Evolutionary conservation across 176 grass and related monocot genomes (phyloP).

Genomic region (Eragrostis nindensis): DNA sequence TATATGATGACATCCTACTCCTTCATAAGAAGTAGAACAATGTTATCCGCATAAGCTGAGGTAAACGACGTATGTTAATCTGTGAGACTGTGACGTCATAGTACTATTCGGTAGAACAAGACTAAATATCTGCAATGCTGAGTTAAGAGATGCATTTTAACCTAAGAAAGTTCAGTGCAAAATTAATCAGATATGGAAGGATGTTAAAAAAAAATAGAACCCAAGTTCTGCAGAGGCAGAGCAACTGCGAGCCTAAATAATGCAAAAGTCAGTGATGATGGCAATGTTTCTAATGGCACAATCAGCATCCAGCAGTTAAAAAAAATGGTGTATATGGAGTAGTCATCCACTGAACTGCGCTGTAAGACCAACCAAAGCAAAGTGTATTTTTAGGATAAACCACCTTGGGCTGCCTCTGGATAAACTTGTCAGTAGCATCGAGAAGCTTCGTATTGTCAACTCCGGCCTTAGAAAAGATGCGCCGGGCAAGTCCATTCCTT

Average conservation of each 20-base stretch:
- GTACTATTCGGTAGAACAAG: background rate
- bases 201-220: background rate
- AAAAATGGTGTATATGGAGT: background rate
- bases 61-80: background rate
- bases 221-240: background rate
- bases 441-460: conserved; percentile 94
- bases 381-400: conserved; percentile 6
- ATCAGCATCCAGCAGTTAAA: background rate
- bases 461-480: conserved; percentile 95
- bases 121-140: background rate
- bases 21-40: background rate
- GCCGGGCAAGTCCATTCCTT: conserved; percentile 91
- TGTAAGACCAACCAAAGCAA: background rate
- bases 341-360: background rate
- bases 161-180: background rate
- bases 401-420: conserved; percentile 97
- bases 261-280: background rate
- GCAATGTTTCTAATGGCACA: background rate
- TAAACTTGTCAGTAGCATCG: conserved; percentile 85
- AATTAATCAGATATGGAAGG: background rate
- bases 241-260: background rate
- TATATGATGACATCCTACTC: background rate
- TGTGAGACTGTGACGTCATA: background rate
- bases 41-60: background rate
- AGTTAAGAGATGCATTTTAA: background rate